Conservation (phyloP, 1,284 basidiomycete genomes). For the Ceratobasidium sp. region DNA sequence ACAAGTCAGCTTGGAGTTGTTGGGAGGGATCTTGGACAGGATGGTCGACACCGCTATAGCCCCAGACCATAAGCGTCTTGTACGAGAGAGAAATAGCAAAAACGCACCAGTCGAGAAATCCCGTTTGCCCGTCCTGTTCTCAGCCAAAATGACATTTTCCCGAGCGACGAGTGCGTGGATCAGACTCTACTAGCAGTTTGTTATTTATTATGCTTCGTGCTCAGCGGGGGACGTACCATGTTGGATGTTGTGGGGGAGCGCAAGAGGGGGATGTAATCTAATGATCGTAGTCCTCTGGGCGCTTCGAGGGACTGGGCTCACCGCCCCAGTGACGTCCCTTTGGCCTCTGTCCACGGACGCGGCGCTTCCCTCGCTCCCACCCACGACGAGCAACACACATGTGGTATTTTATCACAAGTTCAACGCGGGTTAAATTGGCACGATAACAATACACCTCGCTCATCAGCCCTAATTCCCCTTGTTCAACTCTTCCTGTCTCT, state of each 20-base stretch:
- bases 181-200: conserved; percentile 50
- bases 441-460: too few species aligned
- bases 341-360: neutral
- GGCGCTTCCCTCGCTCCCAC: neutral
- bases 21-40: conserved; percentile 92
- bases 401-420: too few species aligned
- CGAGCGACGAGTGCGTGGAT: conserved; percentile 89
- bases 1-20: conserved; percentile 91
- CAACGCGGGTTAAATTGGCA: too few species aligned
- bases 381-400: neutral
- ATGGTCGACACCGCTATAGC: conserved; percentile 84
- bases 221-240: neutral
- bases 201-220: neutral
- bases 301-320: neutral
- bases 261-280: neutral
- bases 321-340: neutral
- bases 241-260: neutral
- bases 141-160: conserved; percentile 79
- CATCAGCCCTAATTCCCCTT: neutral
- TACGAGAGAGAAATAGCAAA: neutral
- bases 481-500: conserved; percentile 12
- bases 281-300: neutral
- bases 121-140: conserved; percentile 77
- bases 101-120: conserved; percentile 82
- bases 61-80: conserved; percentile 14